Evolutionary conservation across 768 basidiomycete species (phyloP).

Genomic region (Mycena metata): DNA sequence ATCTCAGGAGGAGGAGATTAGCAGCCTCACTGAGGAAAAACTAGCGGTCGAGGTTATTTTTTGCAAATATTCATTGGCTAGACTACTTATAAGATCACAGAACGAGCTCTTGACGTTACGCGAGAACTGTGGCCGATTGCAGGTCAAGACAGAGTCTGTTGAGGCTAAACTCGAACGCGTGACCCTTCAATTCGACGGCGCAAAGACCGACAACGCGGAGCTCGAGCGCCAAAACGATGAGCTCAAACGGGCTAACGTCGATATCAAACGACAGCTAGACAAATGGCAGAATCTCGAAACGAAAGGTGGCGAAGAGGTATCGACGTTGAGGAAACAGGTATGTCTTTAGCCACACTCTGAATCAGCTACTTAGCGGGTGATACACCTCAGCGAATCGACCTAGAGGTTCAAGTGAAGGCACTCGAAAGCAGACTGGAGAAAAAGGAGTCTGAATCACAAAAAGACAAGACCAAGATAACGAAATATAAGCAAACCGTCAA

Average conservation of each 20-base stretch:
- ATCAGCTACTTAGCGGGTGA: too few species aligned
- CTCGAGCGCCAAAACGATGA: conserved; percentile 71
- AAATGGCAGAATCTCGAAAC: conserved; percentile 79
- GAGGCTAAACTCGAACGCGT: conserved; percentile 69
- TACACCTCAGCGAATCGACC: conserved; percentile 64
- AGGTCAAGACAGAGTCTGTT: conserved; percentile 60
- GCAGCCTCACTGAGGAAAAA: conserved; percentile 56
- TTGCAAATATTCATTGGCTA: conserved; percentile 1
- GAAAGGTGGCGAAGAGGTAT: conserved; percentile 71
- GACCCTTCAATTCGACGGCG: conserved; percentile 69
- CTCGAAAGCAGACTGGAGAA: conserved; percentile 56
- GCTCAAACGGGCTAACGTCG: conserved; percentile 65
- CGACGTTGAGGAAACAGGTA: conserved; percentile 66
- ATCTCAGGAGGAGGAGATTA: conserved; percentile 52
- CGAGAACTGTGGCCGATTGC: conserved; percentile 63
- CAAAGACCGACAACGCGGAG: conserved; percentile 64
- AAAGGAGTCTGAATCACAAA: conserved; percentile 56
- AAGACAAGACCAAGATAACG: conserved; percentile 56
- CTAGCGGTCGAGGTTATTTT: conserved; percentile 61
- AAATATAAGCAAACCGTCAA: conserved; percentile 57
- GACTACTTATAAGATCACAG: conserved; percentile 43
- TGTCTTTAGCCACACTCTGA: too few species aligned
- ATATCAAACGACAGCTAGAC: conserved; percentile 73
- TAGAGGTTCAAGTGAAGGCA: conserved; percentile 68
- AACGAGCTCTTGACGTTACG: conserved; percentile 57